phyloP scores from a whole-genome alignment of 2,329 filamentous ascomycete genomes.

The Apiospora kogelbergensis region DNA sequence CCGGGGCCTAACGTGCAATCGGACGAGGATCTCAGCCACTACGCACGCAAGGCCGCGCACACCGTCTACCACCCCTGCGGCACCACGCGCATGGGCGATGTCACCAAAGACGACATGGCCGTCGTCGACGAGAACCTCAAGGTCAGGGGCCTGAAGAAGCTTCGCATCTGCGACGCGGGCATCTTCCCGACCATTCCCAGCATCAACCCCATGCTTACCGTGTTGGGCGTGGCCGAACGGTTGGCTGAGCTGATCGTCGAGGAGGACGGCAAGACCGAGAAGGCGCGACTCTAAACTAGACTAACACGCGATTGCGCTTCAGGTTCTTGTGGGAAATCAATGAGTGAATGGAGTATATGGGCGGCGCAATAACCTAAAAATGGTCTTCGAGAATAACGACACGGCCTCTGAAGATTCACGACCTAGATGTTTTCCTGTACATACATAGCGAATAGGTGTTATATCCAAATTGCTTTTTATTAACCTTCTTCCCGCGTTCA shows the following conservation, averaged over 20 bases:
- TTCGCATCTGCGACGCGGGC: constrained; percentile 83
- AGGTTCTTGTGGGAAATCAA: too few species aligned
- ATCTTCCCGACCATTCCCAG: constrained; percentile 85
- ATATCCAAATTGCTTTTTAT: not conserved
- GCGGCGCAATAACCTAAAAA: not conserved
- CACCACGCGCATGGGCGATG: constrained; percentile 87
- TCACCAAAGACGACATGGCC: constrained; percentile 65
- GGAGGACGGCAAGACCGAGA: constrained; percentile 42
- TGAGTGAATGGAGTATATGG: not conserved
- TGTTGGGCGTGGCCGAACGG: constrained; percentile 79
- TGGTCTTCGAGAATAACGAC: not conserved
- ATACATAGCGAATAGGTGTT: constrained; percentile 4
- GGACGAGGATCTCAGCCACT: constrained; percentile 79
- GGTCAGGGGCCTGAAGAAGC: constrained; percentile 68
- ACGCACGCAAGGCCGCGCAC: constrained; percentile 77
- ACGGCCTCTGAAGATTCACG: not conserved
- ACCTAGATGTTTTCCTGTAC: not conserved
- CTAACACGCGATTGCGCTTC: not conserved
- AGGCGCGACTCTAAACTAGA: constrained; percentile 3
- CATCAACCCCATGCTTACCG: constrained; percentile 90
- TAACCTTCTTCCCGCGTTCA: too few species aligned
- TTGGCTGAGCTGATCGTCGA: constrained; percentile 80
- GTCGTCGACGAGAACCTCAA: constrained; percentile 78
- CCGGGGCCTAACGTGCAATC: constrained; percentile 72
- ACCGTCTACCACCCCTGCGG: constrained; percentile 90